Evolutionary conservation across 2,329 filamentous ascomycete genomes (phyloP), one percentile per base, ranked within the genome.

Genomic region (Nothopassalora personata): DNA sequence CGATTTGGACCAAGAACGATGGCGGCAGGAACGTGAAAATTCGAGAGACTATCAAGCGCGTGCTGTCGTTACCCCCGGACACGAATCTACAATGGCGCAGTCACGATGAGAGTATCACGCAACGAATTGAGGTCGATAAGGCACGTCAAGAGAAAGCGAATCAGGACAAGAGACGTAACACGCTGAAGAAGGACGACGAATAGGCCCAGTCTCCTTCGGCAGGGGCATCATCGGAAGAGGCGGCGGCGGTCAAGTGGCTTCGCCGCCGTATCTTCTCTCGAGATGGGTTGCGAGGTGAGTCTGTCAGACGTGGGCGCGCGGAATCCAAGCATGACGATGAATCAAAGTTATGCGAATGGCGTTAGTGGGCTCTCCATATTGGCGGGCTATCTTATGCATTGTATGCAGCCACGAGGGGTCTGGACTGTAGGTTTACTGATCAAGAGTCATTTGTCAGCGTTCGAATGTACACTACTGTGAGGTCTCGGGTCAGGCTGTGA

Each of bases 1-100:
- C 91, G 77, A 91, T 99, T 72, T 99, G 94, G 94, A 96, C 92
- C 57, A 89, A 91, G 74, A 94, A 90, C 69, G 90, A 96, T 71
- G 93, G 91, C 48, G 91, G 91, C 63, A 87, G 91, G 70, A 95
- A 97, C 75, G 88, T 97, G 68, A 97, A 96, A 80, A 96, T 99
- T 71, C 87, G 93, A 89, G 92, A 99, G 78, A 96, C 89, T 34
- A 91, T 97, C 82, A 96, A 95, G 77, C 89, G 91, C 64, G 82
- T 95, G 65, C 85, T 99, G 58, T 84, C 85, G 66, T 90, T 97
- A 72, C 93, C 93, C 1, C 78, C 85, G 48, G 93, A 96, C 73
- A 97, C 94, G 39, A 89, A 89, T 70, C 88, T 99, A 60, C 86
- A 94, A 68, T 99, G 92, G 85, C 96, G 96, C 78, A 94, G 89